Conservation (phyloP, 2,329 filamentous ascomycete genomes). For the Chaetothyriales sp. region DNA sequence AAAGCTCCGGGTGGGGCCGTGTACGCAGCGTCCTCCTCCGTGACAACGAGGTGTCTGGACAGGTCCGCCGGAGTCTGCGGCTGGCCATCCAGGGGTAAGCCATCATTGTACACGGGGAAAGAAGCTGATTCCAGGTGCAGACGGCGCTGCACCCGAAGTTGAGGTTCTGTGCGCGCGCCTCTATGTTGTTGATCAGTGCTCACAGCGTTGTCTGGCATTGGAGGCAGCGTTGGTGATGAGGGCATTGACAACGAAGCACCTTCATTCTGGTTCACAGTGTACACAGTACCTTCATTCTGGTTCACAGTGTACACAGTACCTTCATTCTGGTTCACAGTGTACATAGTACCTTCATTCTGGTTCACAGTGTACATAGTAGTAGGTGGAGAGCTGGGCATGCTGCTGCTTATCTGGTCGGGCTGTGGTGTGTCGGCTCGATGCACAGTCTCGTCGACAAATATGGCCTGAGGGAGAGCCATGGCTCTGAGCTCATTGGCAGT, state of each 20-base stretch:
- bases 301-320: not conserved
- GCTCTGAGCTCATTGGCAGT: not conserved
- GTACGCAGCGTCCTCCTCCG: conserved; percentile 14
- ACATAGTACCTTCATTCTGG: not conserved
- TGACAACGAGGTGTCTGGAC: conserved; percentile 7
- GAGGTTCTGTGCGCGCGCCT: conserved; percentile 6
- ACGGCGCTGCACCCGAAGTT: conserved; percentile 5
- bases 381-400: not conserved
- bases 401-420: not conserved
- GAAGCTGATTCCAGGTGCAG: conserved; percentile 11
- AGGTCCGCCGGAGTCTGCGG: conserved; percentile 18
- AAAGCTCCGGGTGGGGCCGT: conserved; percentile 15
- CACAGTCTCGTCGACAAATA: not conserved
- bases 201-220: conserved; percentile 6
- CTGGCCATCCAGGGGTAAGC: conserved; percentile 10
- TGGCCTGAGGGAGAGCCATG: not conserved
- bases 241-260: not conserved
- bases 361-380: not conserved
- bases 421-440: not conserved
- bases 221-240: conserved; percentile 2
- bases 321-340: not conserved
- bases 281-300: not conserved
- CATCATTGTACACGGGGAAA: conserved; percentile 18
- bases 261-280: not conserved
- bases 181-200: not conserved